Evolutionary conservation across 495 filamentous ascomycete species (phyloP), one percentile per base, ranked within the genome.

Genomic region (Daldinia bambusicola): DNA sequence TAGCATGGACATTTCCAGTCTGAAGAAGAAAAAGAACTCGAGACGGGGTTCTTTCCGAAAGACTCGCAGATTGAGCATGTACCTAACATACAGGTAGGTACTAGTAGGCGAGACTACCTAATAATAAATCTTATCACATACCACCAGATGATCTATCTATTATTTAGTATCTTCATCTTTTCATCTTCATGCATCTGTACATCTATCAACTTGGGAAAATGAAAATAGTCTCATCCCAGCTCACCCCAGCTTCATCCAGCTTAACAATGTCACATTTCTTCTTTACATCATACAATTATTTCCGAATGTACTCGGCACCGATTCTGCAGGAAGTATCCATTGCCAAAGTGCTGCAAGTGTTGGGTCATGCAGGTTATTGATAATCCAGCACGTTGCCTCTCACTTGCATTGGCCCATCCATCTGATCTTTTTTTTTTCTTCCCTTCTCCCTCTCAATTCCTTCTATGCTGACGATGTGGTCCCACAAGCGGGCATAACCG

Each of bases 361-460:
- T 45, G 53, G 30, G 32, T 37, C n/a, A 67, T 72, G 64, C 64
- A 63, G 37, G 36, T 59, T 61, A 16, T 50, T 20, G 40, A 53
- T 26, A 40, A 58, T 56, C 56, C 45, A 59, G 38, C 64, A 14
- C 37, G 37, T 50, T 41, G 26, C 18, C 45, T 64, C 37, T 56
- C 8, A 38, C 51, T 71, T 65, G 51, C 61, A 68, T 72, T 63
- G 43, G 48, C 50, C 60, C 59, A 18, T 52, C 41, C 70, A 22
- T 67, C 69, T 59, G 55, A 61, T 65, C 34, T 68, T 67, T 57
- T 18, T 22, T 63, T 31, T 61, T 64, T 22, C 8, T 55, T 37
- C 16, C 4, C 18, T 55, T 32, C 4, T 55, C 26, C 26, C 26
- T 55, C 18, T 36, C 34, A 36, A 36, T 60, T 55, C 12, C n/a